Evolutionary conservation across 331 rosid species (phyloP).

Genomic region (Rosa hybrid): DNA sequence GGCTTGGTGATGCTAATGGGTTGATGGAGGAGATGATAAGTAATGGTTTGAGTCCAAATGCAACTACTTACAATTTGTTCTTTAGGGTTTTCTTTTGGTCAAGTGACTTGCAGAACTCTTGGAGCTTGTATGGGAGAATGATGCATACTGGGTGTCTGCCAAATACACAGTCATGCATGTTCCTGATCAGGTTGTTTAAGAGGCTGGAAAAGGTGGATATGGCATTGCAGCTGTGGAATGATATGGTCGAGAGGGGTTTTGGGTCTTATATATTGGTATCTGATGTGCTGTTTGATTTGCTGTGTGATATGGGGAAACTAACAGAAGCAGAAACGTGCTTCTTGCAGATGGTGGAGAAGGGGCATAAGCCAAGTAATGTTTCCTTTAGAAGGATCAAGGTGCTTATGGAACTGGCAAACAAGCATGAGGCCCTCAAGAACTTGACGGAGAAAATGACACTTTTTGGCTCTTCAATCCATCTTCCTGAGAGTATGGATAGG

Average conservation of each 20-base stretch:
- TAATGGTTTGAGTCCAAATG: slow-evolving; percentile 69
- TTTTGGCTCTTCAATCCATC: slow-evolving; percentile 40
- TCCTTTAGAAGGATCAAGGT: slow-evolving; percentile 83
- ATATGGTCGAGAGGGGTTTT: slow-evolving; percentile 86
- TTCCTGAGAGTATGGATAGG: slow-evolving; percentile 23
- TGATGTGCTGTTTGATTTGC: slow-evolving; percentile 84
- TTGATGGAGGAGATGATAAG: slow-evolving; percentile 71
- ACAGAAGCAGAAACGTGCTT: slow-evolving; percentile 78
- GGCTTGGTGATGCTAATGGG: slow-evolving; percentile 69
- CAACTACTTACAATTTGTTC: slow-evolving; percentile 83
- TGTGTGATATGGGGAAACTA: slow-evolving; percentile 82
- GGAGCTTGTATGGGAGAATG: slow-evolving; percentile 77
- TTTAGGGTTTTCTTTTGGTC: slow-evolving; percentile 79
- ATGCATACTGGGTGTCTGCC: slow-evolving; percentile 64
- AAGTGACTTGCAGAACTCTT: slow-evolving; percentile 63
- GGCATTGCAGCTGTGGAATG: slow-evolving; percentile 83
- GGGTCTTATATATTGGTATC: slow-evolving; percentile 78
- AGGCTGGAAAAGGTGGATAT: slow-evolving; percentile 76
- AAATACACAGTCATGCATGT: slow-evolving; percentile 87
- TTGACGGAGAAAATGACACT: slow-evolving; percentile 66
- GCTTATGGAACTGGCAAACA: slow-evolving; percentile 83
- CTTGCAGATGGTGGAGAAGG: slow-evolving; percentile 84
- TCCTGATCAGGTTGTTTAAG: slow-evolving; percentile 66
- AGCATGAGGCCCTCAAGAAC: slow-evolving; percentile 56
- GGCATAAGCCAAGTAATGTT: slow-evolving; percentile 77